A percentile compares a stretch with the other conserved stretches of the same genome.
phyloP scores from a whole-genome alignment of 1,284 basidiomycete genomes.

The Amylostereum areolatum region DNA sequence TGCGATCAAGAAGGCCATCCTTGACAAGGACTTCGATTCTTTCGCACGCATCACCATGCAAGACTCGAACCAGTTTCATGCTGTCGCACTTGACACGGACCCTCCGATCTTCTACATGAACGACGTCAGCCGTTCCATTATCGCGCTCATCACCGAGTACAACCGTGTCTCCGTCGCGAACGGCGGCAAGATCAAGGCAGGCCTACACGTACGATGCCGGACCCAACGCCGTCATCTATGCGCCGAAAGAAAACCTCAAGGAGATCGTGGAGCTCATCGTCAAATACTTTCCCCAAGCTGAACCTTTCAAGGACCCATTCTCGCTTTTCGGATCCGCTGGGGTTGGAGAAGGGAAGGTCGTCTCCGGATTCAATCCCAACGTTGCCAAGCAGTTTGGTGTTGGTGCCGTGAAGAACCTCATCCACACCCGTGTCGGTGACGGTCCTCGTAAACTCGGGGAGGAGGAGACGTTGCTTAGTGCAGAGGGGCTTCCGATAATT shows the following conservation, averaged over 20 bases:
- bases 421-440: constrained; percentile 89
- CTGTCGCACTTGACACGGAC: constrained; percentile 92
- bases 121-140: constrained; percentile 86
- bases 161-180: constrained; percentile 75
- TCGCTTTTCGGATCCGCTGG: constrained; percentile 44
- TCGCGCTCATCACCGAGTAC: constrained; percentile 86
- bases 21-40: constrained; percentile 74
- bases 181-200: constrained; percentile 67
- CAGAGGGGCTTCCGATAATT: constrained; percentile 52
- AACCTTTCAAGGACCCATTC: constrained; percentile 74
- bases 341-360: constrained; percentile 38
- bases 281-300: constrained; percentile 78
- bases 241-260: constrained; percentile 71
- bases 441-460: constrained; percentile 68
- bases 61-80: constrained; percentile 99
- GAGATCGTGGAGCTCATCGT: constrained; percentile 74
- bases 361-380: constrained; percentile 70
- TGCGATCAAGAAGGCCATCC: constrained; percentile 78
- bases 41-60: constrained; percentile 94
- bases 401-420: constrained; percentile 81
- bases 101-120: constrained; percentile 99
- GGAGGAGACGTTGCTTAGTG: constrained; percentile 51
- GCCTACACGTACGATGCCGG: constrained; percentile 99
- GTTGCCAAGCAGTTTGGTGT: constrained; percentile 70
- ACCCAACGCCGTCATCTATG: constrained; percentile 98